These are phyloP conservation scores for Rusavskia elegans DNA, from an alignment of 495 filamentous ascomycete genomes.

Conservation along the genomic window DNA sequence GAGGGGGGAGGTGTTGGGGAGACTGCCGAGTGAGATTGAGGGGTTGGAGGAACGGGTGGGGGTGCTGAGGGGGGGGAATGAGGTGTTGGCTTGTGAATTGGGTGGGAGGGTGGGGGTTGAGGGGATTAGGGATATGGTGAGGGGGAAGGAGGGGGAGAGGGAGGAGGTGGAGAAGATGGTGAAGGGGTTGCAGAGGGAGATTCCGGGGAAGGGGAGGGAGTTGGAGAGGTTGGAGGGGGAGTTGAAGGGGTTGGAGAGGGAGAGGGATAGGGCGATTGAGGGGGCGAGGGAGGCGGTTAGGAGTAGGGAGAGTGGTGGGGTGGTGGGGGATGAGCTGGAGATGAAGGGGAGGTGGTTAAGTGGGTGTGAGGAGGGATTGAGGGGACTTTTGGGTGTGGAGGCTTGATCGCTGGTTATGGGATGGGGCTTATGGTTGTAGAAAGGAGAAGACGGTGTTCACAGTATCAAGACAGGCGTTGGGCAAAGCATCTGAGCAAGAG, in stretches of 20 bases:
- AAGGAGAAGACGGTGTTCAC: too few relatives aligned
- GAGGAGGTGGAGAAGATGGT: slow-evolving; percentile 53
- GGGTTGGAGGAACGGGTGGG: slow-evolving; percentile 34
- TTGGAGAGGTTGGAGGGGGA: slow-evolving; percentile 58
- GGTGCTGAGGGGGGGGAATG: slow-evolving; percentile 4
- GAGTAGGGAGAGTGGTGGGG: slow-evolving; percentile 56
- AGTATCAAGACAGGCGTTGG: too few relatives aligned
- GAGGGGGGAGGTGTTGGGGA: slow-evolving; percentile 16
- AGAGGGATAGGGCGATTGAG: slow-evolving; percentile 46
- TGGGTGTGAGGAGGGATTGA: slow-evolving; percentile 51
- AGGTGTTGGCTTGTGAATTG: slow-evolving; percentile 1
- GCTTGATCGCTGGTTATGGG: background rate
- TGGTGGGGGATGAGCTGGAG: slow-evolving; percentile 59
- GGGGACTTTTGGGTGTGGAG: slow-evolving; percentile 43
- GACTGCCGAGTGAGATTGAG: slow-evolving; percentile 34
- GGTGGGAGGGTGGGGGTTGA: slow-evolving; percentile 30
- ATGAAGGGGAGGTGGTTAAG: slow-evolving; percentile 71
- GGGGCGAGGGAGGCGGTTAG: slow-evolving; percentile 68
- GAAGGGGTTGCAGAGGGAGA: slow-evolving; percentile 40
- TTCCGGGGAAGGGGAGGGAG: slow-evolving; percentile 61
- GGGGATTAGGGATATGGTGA: slow-evolving; percentile 41
- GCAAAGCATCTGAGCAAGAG: too few relatives aligned
- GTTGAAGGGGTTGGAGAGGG: slow-evolving; percentile 50
- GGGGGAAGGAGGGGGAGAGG: slow-evolving; percentile 43
- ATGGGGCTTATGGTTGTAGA: too few relatives aligned